phyloP scores from a whole-genome alignment of 2,329 filamentous ascomycete genomes.

The Botrytis sinoallii region DNA sequence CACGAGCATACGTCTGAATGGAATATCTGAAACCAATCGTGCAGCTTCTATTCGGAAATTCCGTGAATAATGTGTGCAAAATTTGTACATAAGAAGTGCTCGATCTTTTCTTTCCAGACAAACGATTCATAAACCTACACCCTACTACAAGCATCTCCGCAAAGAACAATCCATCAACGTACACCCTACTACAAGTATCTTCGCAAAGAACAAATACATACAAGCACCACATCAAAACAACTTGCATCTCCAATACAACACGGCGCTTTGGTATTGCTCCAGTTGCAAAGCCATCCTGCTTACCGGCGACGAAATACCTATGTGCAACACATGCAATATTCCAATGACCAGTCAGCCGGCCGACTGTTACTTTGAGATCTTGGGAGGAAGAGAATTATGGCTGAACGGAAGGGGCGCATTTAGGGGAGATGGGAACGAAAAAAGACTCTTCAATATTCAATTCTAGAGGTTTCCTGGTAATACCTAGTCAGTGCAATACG shows the following conservation, averaged over 20 bases:
- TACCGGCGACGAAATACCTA: neutral
- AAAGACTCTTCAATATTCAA: neutral
- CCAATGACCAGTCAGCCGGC: neutral
- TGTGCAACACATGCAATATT: neutral
- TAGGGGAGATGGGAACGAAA: neutral
- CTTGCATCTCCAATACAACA: neutral
- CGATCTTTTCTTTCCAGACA: neutral
- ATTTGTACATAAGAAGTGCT: neutral
- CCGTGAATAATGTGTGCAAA: neutral
- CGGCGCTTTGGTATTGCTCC: neutral
- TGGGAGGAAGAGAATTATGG: neutral
- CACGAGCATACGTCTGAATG: neutral
- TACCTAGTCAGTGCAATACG: neutral
- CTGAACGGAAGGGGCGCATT: neutral
- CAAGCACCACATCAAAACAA: neutral
- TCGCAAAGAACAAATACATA: neutral
- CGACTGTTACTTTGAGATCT: neutral
- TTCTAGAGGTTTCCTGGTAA: neutral
- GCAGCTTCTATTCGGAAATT: neutral
- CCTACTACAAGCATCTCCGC: neutral
- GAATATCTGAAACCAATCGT: neutral
- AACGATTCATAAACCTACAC: neutral
- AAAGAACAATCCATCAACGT: neutral
- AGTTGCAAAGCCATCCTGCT: neutral
- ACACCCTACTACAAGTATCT: neutral